Base-by-base conservation (phyloP, 345 rosid genomes). In the Eutrema yunnanense region DNA sequence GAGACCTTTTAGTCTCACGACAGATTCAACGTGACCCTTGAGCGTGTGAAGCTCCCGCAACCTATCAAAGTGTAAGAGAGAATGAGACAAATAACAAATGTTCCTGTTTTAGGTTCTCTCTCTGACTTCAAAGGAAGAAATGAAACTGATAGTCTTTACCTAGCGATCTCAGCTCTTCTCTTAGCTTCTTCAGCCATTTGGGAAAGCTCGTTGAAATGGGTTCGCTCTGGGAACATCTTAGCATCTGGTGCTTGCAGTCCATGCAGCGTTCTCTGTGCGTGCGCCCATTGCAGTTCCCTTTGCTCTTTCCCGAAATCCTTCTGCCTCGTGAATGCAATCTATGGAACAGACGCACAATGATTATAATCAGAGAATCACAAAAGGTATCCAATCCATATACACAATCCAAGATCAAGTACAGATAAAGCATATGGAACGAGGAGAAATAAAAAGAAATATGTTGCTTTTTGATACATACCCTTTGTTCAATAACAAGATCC, bases 281-380 rank as follows among this genome's bases (percentile, higher is more conserved):
- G 98, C 7, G 99, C 99, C 99, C 98, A 95, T 46, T 95, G 94
- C 56, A 95, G 98, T 85, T 95, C 98, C 4, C 99, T 90, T 72
- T 95, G 97, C 62, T 95, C 99, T 84, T 88, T 95, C 9, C 97
- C 98, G 9, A 95, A 95, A 73, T 92, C 99, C 59, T 95, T 95
- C 81, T 95, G 88, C 84, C 94, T 92, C 29, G 99, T 92, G 79
- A 95, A 95, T 3, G 99, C 98, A 81, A 95, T 87, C 99, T 95
- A 67, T 10, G n/a, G 48, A 73, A 58, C 40, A 62, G 12, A 63
- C 19, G 12, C 49, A 65, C 16, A 19, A 11, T 7, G 4, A 27
- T 37, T 19, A 26, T 13, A 32, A 16, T 54, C 57, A 55, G 53
- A 34, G 38, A 56, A 5, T 22, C 6, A 34, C 46, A 6, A 8